phyloP scores from a whole-genome alignment of 805 yeast genomes.

The Candida pini region DNA sequence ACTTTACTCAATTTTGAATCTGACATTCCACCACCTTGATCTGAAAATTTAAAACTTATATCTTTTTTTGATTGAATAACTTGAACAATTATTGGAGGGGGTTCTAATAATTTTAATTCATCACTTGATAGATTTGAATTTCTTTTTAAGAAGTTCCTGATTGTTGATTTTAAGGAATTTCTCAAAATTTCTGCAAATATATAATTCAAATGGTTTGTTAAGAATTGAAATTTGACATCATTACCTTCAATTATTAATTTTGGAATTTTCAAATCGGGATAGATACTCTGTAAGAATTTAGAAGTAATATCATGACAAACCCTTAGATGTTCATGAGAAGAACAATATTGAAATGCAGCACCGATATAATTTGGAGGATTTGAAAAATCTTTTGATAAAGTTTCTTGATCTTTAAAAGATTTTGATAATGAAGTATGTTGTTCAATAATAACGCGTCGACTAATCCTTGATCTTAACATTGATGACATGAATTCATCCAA shows the following conservation, averaged over 20 bases:
- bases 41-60: slow-evolving; percentile 74
- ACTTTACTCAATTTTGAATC: slow-evolving; percentile 53
- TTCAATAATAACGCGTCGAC: slow-evolving; percentile 85
- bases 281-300: slow-evolving; percentile 45
- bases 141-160: slow-evolving; percentile 36
- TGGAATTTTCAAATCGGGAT: slow-evolving; percentile 62
- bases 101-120: slow-evolving; percentile 22
- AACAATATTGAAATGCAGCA: slow-evolving; percentile 76
- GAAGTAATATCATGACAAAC: slow-evolving; percentile 49
- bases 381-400: slow-evolving; percentile 34
- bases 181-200: slow-evolving; percentile 82
- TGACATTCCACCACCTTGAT: slow-evolving; percentile 84
- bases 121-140: slow-evolving; percentile 10
- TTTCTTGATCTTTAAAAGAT: slow-evolving; percentile 39
- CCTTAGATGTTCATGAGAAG: slow-evolving; percentile 61
- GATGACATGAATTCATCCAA: slow-evolving; percentile 73
- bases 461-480: slow-evolving; percentile 77
- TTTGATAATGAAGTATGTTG: slow-evolving; percentile 81
- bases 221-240: slow-evolving; percentile 68
- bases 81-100: slow-evolving; percentile 75
- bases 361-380: slow-evolving; percentile 58
- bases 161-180: slow-evolving; percentile 80
- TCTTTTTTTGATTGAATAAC: slow-evolving; percentile 62
- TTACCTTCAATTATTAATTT: slow-evolving; percentile 73
- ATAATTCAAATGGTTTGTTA: slow-evolving; percentile 82